These are phyloP conservation scores for Fusarium sp. DNA, from an alignment of 2,329 filamentous ascomycete species.

Conservation along the genomic window DNA sequence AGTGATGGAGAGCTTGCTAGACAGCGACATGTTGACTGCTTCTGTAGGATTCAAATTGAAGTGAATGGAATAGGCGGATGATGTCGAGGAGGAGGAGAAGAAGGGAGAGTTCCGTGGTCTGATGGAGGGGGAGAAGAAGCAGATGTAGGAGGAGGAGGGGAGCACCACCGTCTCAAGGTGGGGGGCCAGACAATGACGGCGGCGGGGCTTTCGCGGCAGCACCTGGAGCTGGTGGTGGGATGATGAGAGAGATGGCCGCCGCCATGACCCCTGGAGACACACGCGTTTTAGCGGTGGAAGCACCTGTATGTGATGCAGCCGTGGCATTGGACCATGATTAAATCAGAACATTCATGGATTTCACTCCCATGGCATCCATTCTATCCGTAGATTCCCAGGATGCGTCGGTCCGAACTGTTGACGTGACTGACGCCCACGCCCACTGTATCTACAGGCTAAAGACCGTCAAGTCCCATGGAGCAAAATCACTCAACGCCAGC, in stretches of 20 bases:
- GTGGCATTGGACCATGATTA: neutral
- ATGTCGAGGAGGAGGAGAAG: slow-evolving; percentile 34
- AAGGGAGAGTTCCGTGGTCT: slow-evolving; percentile 25
- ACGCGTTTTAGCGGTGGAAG: neutral
- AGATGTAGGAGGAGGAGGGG: slow-evolving; percentile 27
- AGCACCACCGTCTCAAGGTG: slow-evolving; percentile 11
- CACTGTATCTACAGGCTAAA: neutral
- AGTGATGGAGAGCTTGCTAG: slow-evolving; percentile 96
- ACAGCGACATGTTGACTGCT: slow-evolving; percentile 84
- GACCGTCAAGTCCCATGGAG: neutral
- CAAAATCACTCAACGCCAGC: slow-evolving; percentile 3
- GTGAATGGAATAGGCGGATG: slow-evolving; percentile 32
- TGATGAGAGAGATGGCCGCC: slow-evolving; percentile 16
- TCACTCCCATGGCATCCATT: neutral
- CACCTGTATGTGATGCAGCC: neutral
- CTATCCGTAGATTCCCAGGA: neutral
- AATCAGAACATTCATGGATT: neutral
- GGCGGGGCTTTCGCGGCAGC: slow-evolving; percentile 37
- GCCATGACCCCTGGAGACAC: slow-evolving; percentile 15
- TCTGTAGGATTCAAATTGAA: slow-evolving; percentile 11
- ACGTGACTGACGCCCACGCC: slow-evolving; percentile 1
- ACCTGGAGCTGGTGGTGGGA: slow-evolving; percentile 32
- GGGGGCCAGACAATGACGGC: slow-evolving; percentile 34
- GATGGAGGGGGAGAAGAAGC: slow-evolving; percentile 24
- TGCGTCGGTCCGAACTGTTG: neutral